A percentile compares a stretch with the other conserved stretches of the same genome.
These are phyloP conservation scores for Chaetothyriales sp. DNA, from an alignment of 2,329 filamentous ascomycete species.

Conservation along the genomic window DNA sequence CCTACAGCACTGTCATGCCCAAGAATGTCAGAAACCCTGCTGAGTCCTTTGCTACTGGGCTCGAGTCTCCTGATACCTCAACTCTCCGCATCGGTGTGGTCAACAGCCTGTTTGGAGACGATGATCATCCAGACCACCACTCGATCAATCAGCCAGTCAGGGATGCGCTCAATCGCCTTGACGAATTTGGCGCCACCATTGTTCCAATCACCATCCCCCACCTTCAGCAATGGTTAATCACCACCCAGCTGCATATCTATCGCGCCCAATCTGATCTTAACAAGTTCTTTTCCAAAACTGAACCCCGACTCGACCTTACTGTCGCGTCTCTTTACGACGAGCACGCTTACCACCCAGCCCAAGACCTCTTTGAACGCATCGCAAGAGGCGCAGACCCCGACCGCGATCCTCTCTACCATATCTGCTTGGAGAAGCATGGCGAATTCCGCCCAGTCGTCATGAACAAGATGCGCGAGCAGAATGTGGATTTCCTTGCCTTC, in stretches of 20 bases:
- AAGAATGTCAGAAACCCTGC: constrained; percentile 1
- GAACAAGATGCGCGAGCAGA: constrained; percentile 1
- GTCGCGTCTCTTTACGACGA: constrained; percentile 3
- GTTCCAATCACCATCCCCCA: constrained; percentile 6
- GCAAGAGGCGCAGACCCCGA: constrained; percentile 3
- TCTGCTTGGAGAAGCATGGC: constrained; percentile 2
- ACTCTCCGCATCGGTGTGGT: constrained; percentile 5
- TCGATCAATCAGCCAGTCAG: constrained; percentile 5
- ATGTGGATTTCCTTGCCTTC: constrained; percentile 6
- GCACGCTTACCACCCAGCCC: constrained; percentile 5
- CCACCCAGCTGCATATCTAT: constrained; percentile 4
- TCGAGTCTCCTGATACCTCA: constrained; percentile 3
- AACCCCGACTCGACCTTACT: constrained; percentile 5
- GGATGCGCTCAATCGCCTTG: constrained; percentile 2
- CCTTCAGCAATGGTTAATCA: constrained; percentile 1
- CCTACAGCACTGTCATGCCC: constrained; percentile 1
- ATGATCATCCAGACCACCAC: constrained; percentile 1
- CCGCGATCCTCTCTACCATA: constrained; percentile 2
- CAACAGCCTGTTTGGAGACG: constrained; percentile 3
- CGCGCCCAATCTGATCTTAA: constrained; percentile 9
- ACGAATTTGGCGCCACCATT: constrained; percentile 3
- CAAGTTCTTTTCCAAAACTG: constrained; percentile 3
- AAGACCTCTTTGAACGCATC: constrained; percentile 7
- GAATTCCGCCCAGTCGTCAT: constrained; percentile 4
- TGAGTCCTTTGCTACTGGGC: constrained; percentile 4